Conservation (phyloP, 108 stramenopile genomes). For the Nannochloropsis granulata region DNA sequence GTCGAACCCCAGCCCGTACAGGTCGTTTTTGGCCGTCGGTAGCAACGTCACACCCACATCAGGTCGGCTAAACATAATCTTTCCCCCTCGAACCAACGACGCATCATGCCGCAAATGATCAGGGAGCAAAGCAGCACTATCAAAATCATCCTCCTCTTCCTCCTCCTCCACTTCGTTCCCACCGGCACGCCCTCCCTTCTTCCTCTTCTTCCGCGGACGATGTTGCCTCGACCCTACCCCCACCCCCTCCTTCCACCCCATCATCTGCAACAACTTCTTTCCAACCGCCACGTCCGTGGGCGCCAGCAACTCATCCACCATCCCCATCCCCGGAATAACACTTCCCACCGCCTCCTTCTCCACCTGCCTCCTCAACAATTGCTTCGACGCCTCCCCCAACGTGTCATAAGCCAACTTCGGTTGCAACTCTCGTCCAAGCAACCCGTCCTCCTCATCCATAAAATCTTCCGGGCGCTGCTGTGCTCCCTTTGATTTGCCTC, state of each 20-base stretch:
- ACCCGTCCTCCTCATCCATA: constrained; percentile 43
- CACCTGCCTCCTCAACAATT: constrained; percentile 16
- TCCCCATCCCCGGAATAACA: constrained; percentile 26
- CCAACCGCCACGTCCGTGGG: constrained; percentile 28
- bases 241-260: constrained; percentile 40
- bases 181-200: neutral
- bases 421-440: constrained; percentile 17
- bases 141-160: neutral
- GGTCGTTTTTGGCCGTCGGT: constrained; percentile 3
- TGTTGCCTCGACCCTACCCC: constrained; percentile 17
- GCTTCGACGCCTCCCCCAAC: constrained; percentile 18
- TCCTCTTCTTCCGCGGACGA: constrained; percentile 15
- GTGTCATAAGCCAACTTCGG: constrained; percentile 22
- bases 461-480: constrained; percentile 35
- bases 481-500: neutral
- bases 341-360: constrained; percentile 16
- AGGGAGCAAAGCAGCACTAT: neutral
- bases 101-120: neutral
- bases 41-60: neutral
- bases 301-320: constrained; percentile 12
- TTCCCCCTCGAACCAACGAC: neutral
- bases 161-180: neutral
- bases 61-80: neutral
- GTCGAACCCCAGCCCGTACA: constrained; percentile 19
- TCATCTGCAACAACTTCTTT: constrained; percentile 25